These are phyloP conservation scores for Pancytospora philotis DNA, from an alignment of 371 early-diverging fungal species.

Conservation along the genomic window DNA sequence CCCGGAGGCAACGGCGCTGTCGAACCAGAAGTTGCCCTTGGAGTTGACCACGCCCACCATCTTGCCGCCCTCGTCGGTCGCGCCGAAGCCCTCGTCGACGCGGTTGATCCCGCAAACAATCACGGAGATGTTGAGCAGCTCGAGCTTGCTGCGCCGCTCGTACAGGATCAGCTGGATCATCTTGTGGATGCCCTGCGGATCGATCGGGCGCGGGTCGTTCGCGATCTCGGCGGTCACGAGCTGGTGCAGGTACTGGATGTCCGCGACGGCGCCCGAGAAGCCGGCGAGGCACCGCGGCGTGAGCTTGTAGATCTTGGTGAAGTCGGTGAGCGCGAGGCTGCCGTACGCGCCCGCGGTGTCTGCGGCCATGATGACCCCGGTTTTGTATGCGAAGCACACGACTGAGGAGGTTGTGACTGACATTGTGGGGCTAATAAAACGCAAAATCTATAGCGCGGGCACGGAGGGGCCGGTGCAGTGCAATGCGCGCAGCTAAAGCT, in stretches of 20 bases:
- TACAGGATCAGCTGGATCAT: slow-evolving; percentile 70
- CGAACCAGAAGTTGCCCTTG: slow-evolving; percentile 81
- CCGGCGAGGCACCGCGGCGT: slow-evolving; percentile 71
- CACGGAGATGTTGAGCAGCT: slow-evolving; percentile 86
- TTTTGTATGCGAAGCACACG: slow-evolving; percentile 72
- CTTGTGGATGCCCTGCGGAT: slow-evolving; percentile 50
- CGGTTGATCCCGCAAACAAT: slow-evolving; percentile 74
- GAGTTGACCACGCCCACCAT: slow-evolving; percentile 86
- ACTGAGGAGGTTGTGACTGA: slow-evolving; percentile 4
- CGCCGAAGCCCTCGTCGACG: not conserved
- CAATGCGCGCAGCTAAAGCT: too few species aligned
- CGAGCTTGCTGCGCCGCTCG: slow-evolving; percentile 71
- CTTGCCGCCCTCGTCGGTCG: slow-evolving; percentile 1
- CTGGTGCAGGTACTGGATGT: slow-evolving; percentile 76
- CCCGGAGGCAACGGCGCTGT: slow-evolving; percentile 83
- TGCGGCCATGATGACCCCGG: slow-evolving; percentile 88
- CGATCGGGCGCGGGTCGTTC: slow-evolving; percentile 41
- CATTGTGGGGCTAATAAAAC: too few species aligned
- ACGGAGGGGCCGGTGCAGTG: too few species aligned
- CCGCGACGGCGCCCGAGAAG: slow-evolving; percentile 81
- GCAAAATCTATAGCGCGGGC: too few species aligned
- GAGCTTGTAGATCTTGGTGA: slow-evolving; percentile 69
- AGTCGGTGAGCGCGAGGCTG: slow-evolving; percentile 77
- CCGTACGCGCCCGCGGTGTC: slow-evolving; percentile 89
- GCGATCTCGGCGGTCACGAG: slow-evolving; percentile 71